These are phyloP conservation scores for Sutorius australiensis DNA, from an alignment of 768 basidiomycete species.

Conservation along the genomic window DNA sequence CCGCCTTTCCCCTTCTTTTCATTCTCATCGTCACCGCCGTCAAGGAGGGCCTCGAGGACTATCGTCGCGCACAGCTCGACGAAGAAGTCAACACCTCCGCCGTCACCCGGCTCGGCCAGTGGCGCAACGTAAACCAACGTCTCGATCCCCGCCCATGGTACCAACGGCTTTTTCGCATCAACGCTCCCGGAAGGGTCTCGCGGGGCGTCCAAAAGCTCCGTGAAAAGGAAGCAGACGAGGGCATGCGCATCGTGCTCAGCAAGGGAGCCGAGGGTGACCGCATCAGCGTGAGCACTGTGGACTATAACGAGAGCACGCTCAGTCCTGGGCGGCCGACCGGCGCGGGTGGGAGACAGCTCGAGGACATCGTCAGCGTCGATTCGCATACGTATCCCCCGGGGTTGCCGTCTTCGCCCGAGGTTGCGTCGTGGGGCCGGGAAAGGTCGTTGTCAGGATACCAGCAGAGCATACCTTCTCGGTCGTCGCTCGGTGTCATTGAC, in stretches of 20 bases:
- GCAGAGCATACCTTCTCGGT: slow-evolving; percentile 53
- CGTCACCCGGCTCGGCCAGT: slow-evolving; percentile 82
- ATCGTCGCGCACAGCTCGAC: slow-evolving; percentile 82
- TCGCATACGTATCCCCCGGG: slow-evolving; percentile 63
- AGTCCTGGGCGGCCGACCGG: slow-evolving; percentile 37
- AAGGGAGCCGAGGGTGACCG: slow-evolving; percentile 35
- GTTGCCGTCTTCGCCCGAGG: slow-evolving; percentile 27
- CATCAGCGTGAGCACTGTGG: slow-evolving; percentile 43
- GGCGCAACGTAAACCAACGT: slow-evolving; percentile 88
- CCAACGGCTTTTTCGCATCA: slow-evolving; percentile 67
- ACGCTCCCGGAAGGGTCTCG: slow-evolving; percentile 70
- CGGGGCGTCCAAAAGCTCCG: slow-evolving; percentile 84
- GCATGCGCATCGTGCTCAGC: slow-evolving; percentile 59
- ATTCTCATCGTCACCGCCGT: slow-evolving; percentile 86
- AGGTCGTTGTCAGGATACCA: slow-evolving; percentile 47
- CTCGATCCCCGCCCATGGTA: slow-evolving; percentile 71
- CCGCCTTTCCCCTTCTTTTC: slow-evolving; percentile 82
- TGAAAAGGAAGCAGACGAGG: slow-evolving; percentile 72
- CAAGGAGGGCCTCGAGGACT: slow-evolving; percentile 96
- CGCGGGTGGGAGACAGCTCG: slow-evolving; percentile 50
- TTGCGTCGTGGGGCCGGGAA: slow-evolving; percentile 34
- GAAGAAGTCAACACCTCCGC: slow-evolving; percentile 95
- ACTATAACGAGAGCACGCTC: slow-evolving; percentile 41
- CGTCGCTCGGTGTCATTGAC: slow-evolving; percentile 74
- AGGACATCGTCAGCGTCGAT: slow-evolving; percentile 67